Evolutionary conservation across 2,329 filamentous ascomycete genomes (phyloP), one percentile per base, ranked within the genome.

Genomic region (Xylariaceae sp.): DNA sequence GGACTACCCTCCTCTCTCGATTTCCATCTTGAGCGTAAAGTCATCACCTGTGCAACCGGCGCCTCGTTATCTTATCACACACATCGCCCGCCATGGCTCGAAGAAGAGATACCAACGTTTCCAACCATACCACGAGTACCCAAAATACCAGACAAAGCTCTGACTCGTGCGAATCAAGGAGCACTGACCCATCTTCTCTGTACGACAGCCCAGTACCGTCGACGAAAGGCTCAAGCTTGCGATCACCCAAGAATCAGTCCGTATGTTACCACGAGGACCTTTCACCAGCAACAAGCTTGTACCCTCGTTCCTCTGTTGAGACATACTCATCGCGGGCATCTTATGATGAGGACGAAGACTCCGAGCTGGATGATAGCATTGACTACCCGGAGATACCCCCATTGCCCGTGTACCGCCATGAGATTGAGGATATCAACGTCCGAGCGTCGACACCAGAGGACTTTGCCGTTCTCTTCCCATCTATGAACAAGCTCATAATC

Each of bases 391-490:
- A 69, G 52, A 81, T 81, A 53, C 78, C 79, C 5, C 74, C 74
- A 22, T 68, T 87, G 49, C 84, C 83, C 6, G 70, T 77, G 48
- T 86, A 85, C 67, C 75, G 76, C 54, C 80, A 81, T 61, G 84
- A 86, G 48, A 73, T 81, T 41, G 79, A 85, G 56, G 79, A 85
- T 59, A 75, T 80, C 60, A 82, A 86, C 59, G 83, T 88, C 32
- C 79, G 89, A 26, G 81, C 91, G 10, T 89, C 91, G 1, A 92
- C 86, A 1, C 87, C 92, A 3, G 79, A 86, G 54, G 86, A 92
- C 61, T 97, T 97, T 69, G 86, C 85, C 22, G 80, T 85, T 50
- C 80, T 95, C 49, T 99, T 96, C 70, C 92, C 94, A 10, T 95
- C 92, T 8, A 80, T 86, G 61, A 84, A 90, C 68, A 83, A 88